Percentiles rank a stretch among this genome's conserved stretches.
phyloP scores from a whole-genome alignment of 805 yeast species.

The Barnettozyma sp. region DNA sequence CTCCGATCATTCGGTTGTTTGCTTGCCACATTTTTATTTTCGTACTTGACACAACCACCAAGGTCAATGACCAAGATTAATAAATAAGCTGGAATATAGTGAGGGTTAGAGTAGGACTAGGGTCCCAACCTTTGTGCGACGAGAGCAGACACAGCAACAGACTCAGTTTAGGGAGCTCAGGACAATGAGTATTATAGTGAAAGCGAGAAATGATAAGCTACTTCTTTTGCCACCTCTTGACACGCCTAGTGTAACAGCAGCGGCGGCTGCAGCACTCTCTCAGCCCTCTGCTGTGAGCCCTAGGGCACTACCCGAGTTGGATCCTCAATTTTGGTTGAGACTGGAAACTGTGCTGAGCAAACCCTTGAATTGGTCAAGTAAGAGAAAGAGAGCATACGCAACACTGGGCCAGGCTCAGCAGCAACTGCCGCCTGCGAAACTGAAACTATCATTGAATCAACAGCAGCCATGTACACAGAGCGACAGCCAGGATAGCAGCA shows the following conservation, averaged over 20 bases:
- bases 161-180: not conserved
- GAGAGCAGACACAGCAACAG: not conserved
- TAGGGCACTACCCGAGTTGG: not conserved
- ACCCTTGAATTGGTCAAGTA: not conserved
- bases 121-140: not conserved
- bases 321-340: not conserved
- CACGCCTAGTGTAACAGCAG: not conserved
- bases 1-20: too few species aligned
- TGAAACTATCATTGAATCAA: not conserved
- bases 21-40: too few species aligned
- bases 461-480: too few species aligned
- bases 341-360: not conserved
- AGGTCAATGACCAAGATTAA: too few species aligned
- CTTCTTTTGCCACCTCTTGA: slow-evolving; percentile 1
- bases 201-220: not conserved
- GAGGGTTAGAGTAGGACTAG: not conserved
- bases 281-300: too few species aligned
- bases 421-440: not conserved
- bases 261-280: too few species aligned
- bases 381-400: not conserved
- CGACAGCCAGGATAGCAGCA: too few species aligned
- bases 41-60: slow-evolving; percentile 1
- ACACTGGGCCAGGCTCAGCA: not conserved
- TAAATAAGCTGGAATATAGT: too few species aligned
- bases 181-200: slow-evolving; percentile 1